These are phyloP conservation scores for Oryza coarctata DNA, from an alignment of 176 grass and related monocot genomes.

Conservation along the genomic window DNA sequence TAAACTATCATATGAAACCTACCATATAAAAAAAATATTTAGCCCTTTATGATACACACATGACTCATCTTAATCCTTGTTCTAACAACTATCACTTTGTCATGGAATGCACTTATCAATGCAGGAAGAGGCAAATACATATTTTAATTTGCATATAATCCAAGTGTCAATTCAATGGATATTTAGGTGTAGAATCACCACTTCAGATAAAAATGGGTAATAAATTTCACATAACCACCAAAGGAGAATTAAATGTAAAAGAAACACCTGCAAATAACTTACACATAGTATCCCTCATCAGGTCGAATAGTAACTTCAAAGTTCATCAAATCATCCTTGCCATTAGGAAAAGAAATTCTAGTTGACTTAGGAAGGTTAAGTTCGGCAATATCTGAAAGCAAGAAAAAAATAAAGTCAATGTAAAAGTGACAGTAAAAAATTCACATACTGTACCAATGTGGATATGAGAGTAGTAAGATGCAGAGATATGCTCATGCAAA, in stretches of 20 bases:
- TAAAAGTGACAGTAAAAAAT: slow-evolving; percentile 1
- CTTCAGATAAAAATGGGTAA: neutral
- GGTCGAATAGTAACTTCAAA: slow-evolving; percentile 60
- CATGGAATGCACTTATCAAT: neutral
- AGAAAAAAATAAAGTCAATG: neutral
- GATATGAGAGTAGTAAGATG: neutral
- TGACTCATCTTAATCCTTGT: neutral
- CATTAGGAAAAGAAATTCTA: slow-evolving; percentile 69
- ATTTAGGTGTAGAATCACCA: neutral
- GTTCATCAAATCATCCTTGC: slow-evolving; percentile 86
- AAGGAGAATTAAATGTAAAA: neutral
- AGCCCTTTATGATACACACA: neutral
- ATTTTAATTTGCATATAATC: neutral
- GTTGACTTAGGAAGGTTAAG: slow-evolving; percentile 72
- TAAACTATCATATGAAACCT: neutral
- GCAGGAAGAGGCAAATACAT: neutral
- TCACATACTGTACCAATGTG: neutral
- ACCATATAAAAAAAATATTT: neutral
- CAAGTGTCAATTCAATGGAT: neutral
- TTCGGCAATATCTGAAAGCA: slow-evolving; percentile 61
- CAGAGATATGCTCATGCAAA: neutral
- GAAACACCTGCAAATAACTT: slow-evolving; percentile 19
- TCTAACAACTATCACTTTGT: neutral
- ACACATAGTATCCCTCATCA: slow-evolving; percentile 82
- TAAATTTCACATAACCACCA: neutral